Percentiles rank a stretch among this genome's conserved stretches.
Conservation (phyloP, 2,329 filamentous ascomycete genomes). For the Annulohypoxylon truncatum region DNA sequence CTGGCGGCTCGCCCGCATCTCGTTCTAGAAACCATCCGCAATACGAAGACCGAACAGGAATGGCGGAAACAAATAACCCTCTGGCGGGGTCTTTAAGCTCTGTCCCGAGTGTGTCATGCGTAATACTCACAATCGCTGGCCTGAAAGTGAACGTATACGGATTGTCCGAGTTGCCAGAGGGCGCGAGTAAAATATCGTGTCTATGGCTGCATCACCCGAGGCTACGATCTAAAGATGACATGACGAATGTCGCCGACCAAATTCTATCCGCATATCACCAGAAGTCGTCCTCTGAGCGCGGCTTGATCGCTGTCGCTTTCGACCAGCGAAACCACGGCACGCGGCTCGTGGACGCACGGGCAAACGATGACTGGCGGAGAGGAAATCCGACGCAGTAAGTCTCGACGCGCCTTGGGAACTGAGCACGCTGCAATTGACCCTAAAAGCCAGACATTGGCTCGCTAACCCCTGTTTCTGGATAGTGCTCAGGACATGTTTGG, state of each 20-base stretch:
- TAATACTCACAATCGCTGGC: conserved; percentile 75
- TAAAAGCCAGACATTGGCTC: neutral
- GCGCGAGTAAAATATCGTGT: conserved; percentile 71
- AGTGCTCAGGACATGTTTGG: conserved; percentile 90
- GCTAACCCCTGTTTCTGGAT: neutral
- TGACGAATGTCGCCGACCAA: conserved; percentile 79
- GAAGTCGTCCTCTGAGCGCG: conserved; percentile 53
- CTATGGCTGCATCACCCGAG: conserved; percentile 94
- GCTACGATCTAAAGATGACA: conserved; percentile 74
- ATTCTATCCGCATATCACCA: conserved; percentile 76
- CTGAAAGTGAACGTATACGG: conserved; percentile 85
- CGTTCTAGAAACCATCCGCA: conserved; percentile 56
- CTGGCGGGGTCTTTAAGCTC: neutral
- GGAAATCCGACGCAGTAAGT: conserved; percentile 77
- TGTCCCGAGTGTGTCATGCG: conserved; percentile 20
- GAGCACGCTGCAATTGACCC: neutral
- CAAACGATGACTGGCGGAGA: conserved; percentile 82
- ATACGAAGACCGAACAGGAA: conserved; percentile 47
- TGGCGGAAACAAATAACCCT: conserved; percentile 26
- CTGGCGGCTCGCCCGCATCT: conserved; percentile 75
- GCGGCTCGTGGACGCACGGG: conserved; percentile 71
- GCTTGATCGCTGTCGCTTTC: conserved; percentile 84
- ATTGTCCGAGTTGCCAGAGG: conserved; percentile 74
- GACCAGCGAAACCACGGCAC: conserved; percentile 94
- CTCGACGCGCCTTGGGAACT: neutral